A percentile compares a stretch with the other conserved stretches of the same genome.
Evolutionary conservation across 2,329 filamentous ascomycete species (phyloP).

Genomic region (Botrytis medusae): DNA sequence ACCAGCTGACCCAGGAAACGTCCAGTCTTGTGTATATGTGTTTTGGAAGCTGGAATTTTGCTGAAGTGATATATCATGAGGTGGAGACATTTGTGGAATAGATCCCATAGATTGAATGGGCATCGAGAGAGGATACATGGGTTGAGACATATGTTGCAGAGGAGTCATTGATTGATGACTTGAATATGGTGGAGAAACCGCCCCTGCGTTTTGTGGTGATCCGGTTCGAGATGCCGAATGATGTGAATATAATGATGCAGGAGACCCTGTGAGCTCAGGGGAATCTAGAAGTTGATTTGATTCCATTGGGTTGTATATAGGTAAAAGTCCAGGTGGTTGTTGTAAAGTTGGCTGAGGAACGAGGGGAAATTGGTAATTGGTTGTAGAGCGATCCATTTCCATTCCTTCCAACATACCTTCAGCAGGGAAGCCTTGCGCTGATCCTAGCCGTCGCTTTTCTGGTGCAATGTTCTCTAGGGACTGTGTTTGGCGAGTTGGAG

Average conservation of each 20-base stretch:
- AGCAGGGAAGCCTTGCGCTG: not conserved
- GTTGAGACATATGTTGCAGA: not conserved
- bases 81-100: not conserved
- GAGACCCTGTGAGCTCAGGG: not conserved
- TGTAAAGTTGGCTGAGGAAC: not conserved
- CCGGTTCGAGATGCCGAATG: not conserved
- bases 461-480: not conserved
- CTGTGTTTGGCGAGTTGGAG: not conserved
- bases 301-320: slow-evolving; percentile 2
- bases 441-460: not conserved
- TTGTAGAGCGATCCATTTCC: not conserved
- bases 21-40: not conserved
- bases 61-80: not conserved
- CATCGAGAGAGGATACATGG: not conserved
- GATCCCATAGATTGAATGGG: too few relatives aligned
- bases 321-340: not conserved
- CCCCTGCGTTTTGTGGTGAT: not conserved
- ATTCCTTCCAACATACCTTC: not conserved
- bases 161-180: not conserved
- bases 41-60: not conserved
- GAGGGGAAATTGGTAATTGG: not conserved
- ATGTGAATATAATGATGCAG: not conserved
- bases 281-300: not conserved
- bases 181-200: not conserved
- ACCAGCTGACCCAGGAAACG: not conserved